Base-by-base conservation (phyloP, 441 rosid species). In the Eugenia klotzschiana region DNA sequence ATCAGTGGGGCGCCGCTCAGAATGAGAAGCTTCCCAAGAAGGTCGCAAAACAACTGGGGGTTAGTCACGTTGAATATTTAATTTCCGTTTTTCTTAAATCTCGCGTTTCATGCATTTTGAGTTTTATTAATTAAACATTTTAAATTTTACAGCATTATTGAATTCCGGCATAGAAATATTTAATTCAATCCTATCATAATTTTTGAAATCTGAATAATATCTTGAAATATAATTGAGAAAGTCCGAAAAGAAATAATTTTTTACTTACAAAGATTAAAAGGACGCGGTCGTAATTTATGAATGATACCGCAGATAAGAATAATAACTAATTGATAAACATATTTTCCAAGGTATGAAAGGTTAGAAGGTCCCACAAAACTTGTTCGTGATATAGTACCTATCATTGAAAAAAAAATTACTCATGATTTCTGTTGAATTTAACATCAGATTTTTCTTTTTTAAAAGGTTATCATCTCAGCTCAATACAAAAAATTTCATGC, bases 401-500 rank as follows among this genome's bases (percentile, higher is more conserved):
- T 58, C 40, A 46, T 58, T 1, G 1, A 27, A 27, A 58, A 57
- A 57, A 5, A 57, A 26, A 27, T 3, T 11, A 25, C 27, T 3
- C 26, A 29, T 0, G 0, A 27, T 15, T 4, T 27, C 11, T 2
- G 2, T 27, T 58, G 3, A 58, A 0, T 1, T 3, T 27, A 58
- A 58, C 1, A 20, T 58, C 15, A 5, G 29, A 14, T 0, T 51
- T 27, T 27, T 27, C 18, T 58, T 27, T 9, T 7, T 27, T 58
- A 60, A 2, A 27, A 58, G 6, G 33, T 58, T 58, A 27, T 37
- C 4, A 58, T 27, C 18, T 25, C 14, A 56, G 6, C 7, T 25
- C 14, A 56, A 56, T 56, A 3, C 29, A 25, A 56, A 25, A 56
- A 25, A 56, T 2, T 56, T 37, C 72, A 58, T 15, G 40, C 10